A percentile compares a stretch with the other conserved stretches of the same genome.
phyloP scores from a whole-genome alignment of 805 yeast genomes.

The Yarrowia sp. region DNA sequence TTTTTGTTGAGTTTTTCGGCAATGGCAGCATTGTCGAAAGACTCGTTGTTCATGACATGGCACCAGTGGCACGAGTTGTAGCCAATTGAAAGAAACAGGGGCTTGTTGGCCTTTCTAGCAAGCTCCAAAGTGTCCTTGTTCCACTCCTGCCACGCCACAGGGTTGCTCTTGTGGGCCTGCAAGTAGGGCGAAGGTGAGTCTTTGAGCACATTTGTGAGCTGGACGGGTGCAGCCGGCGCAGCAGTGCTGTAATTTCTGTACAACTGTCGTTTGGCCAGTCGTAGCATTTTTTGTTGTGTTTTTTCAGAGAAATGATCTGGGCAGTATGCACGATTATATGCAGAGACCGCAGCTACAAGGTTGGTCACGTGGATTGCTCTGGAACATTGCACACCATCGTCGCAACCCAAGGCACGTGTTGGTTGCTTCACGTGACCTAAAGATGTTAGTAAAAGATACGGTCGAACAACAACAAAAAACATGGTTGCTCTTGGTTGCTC shows the following conservation, averaged over 20 bases:
- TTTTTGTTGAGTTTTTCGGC: constrained; percentile 36
- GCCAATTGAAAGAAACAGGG: constrained; percentile 40
- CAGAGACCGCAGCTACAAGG: not conserved
- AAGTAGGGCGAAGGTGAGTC: constrained; percentile 33
- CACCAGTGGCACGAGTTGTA: constrained; percentile 42
- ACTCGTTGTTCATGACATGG: constrained; percentile 40
- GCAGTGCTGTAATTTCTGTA: not conserved
- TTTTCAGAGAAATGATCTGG: not conserved
- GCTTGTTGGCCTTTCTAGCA: constrained; percentile 37
- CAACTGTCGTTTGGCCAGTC: constrained; percentile 15
- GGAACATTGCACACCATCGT: no score
- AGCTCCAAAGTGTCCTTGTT: constrained; percentile 34
- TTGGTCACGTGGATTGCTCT: constrained; percentile 18
- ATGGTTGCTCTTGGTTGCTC: no score
- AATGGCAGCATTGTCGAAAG: constrained; percentile 33
- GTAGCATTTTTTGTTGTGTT: not conserved
- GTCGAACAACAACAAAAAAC: no score
- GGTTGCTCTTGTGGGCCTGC: constrained; percentile 34
- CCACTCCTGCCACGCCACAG: constrained; percentile 43
- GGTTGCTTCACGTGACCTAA: not conserved
- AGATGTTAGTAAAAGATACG: not conserved
- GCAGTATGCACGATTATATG: constrained; percentile 16
- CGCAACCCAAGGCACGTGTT: not conserved
- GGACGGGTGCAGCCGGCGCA: not conserved
- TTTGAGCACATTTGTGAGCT: constrained; percentile 4